These are phyloP conservation scores for Baorangia bicolor DNA, from an alignment of 768 basidiomycete genomes.

Conservation along the genomic window DNA sequence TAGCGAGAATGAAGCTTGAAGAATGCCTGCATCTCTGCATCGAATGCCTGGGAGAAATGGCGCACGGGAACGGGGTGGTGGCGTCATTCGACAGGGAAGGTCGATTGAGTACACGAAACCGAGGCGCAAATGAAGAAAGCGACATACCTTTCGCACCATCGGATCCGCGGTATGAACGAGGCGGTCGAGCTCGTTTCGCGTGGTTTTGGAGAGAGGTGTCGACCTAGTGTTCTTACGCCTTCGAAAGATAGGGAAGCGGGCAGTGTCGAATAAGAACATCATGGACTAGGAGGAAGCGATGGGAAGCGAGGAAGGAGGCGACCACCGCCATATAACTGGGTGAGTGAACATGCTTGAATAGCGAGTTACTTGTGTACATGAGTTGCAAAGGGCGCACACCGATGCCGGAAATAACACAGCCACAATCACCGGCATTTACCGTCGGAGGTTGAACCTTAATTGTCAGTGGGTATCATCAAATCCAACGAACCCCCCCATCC, in stretches of 20 bases:
- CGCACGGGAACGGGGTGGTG: conserved; percentile 15
- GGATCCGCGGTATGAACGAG: conserved; percentile 63
- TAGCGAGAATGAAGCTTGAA: conserved; percentile 96
- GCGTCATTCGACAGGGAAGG: conserved; percentile 1
- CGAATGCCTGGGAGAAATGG: conserved; percentile 49
- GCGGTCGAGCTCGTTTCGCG: conserved; percentile 66
- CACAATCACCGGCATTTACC: conserved; percentile 25
- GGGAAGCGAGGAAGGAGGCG: conserved; percentile 24
- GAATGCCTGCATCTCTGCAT: conserved; percentile 95
- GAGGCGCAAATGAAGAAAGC: conserved; percentile 26
- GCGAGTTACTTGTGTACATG: conserved; percentile 1
- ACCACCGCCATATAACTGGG: conserved; percentile 20
- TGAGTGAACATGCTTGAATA: conserved; percentile 18
- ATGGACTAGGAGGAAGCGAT: conserved; percentile 19
- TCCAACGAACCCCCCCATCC: conserved; percentile 45
- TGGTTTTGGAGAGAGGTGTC: conserved; percentile 42
- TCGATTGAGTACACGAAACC: conserved; percentile 38
- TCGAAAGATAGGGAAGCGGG: conserved; percentile 35
- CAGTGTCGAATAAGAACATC: conserved; percentile 34
- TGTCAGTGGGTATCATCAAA: conserved; percentile 52
- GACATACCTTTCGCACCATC: conserved; percentile 52
- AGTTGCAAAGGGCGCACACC: conserved; percentile 5
- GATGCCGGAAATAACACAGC: conserved; percentile 7
- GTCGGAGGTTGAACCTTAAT: conserved; percentile 38
- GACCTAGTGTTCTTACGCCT: conserved; percentile 46